Conservation (phyloP, 2,329 filamentous ascomycete species). For the Sarocladium strictum region DNA sequence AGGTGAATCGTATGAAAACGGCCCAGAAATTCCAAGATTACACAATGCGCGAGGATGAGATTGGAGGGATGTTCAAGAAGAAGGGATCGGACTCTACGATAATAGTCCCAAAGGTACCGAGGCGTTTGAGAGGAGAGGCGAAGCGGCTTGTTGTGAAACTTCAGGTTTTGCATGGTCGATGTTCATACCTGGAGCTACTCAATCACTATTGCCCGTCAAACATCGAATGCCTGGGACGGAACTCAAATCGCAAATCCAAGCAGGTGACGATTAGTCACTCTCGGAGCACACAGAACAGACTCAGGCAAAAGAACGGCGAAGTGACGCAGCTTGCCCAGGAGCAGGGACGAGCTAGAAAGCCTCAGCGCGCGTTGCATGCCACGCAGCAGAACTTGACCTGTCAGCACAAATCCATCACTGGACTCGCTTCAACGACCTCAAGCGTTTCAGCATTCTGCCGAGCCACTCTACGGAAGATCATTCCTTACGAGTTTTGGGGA, state of each 20-base stretch:
- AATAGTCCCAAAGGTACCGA: constrained; percentile 44
- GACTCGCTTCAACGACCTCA: constrained; percentile 59
- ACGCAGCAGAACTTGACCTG: background rate
- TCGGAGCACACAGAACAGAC: background rate
- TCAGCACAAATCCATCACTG: constrained; percentile 44
- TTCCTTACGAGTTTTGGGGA: constrained; percentile 75
- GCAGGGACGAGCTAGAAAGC: background rate
- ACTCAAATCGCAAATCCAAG: background rate
- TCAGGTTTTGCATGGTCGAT: constrained; percentile 65
- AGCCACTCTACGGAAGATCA: constrained; percentile 63
- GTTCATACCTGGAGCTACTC: constrained; percentile 74
- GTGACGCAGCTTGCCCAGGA: background rate
- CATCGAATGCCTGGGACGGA: background rate
- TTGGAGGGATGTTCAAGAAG: constrained; percentile 28
- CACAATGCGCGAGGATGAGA: constrained; percentile 78
- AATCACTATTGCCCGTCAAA: constrained; percentile 68
- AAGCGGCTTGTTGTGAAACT: constrained; percentile 59
- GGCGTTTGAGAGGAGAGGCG: constrained; percentile 59
- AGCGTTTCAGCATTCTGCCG: constrained; percentile 84
- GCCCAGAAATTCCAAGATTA: constrained; percentile 77
- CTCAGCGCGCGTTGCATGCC: background rate
- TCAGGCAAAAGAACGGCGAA: too few species aligned
- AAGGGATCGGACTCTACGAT: background rate
- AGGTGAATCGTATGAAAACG: constrained; percentile 58
- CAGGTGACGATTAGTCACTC: background rate